These are phyloP conservation scores for Botrytis tulipae DNA, from an alignment of 2,329 filamentous ascomycete species.

Conservation along the genomic window DNA sequence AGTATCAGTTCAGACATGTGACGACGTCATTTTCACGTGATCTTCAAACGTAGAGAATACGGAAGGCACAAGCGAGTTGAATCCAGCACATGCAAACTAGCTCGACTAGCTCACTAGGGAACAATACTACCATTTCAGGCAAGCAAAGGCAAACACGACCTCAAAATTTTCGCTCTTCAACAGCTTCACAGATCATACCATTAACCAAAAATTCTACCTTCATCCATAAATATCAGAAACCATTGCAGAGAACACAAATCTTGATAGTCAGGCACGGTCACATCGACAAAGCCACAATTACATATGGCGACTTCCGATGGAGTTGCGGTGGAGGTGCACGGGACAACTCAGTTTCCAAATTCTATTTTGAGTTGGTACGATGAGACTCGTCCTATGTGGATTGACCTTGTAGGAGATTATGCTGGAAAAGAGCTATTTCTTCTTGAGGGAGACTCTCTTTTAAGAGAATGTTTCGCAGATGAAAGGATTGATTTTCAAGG, in stretches of 20 bases:
- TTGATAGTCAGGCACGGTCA: not conserved
- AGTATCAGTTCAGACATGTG: not conserved
- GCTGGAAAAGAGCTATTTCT: slow-evolving; percentile 71
- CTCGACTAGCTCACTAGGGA: not conserved
- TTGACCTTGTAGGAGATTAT: slow-evolving; percentile 74
- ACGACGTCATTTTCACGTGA: not conserved
- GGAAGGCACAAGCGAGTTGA: slow-evolving; percentile 6
- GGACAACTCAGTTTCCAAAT: slow-evolving; percentile 24
- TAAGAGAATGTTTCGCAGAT: slow-evolving; percentile 62
- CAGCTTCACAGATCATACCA: not conserved
- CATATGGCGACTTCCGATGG: slow-evolving; percentile 17
- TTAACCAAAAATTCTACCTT: not conserved
- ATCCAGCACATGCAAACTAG: not conserved
- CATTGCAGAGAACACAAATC: not conserved
- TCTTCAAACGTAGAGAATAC: not conserved
- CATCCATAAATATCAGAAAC: slow-evolving; percentile 11
- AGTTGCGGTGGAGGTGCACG: slow-evolving; percentile 14
- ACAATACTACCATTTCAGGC: not conserved
- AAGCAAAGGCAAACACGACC: slow-evolving; percentile 6
- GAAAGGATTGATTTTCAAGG: slow-evolving; percentile 61
- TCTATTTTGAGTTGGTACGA: slow-evolving; percentile 43
- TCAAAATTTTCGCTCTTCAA: slow-evolving; percentile 7
- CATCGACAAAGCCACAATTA: slow-evolving; percentile 14
- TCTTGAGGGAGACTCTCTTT: slow-evolving; percentile 71
- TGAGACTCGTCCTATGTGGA: slow-evolving; percentile 44